These are phyloP conservation scores for Urostyla sp. DNA, from an alignment of 73 alveolate genomes.

Conservation along the genomic window DNA sequence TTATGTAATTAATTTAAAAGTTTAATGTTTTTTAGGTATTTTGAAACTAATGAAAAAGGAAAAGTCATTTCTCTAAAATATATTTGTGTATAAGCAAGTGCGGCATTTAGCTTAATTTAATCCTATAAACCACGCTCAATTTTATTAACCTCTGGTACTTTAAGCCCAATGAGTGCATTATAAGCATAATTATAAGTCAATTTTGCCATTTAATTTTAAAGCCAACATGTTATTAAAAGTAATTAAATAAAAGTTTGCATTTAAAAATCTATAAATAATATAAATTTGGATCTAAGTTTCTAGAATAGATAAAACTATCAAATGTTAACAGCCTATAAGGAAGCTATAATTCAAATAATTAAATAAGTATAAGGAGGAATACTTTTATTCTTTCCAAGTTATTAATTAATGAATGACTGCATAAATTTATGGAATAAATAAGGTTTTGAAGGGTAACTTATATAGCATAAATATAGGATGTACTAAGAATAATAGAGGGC, in stretches of 20 bases:
- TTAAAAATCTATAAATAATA: slow-evolving; percentile 66
- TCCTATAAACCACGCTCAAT: slow-evolving; percentile 53
- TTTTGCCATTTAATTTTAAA: slow-evolving; percentile 80
- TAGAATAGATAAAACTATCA: slow-evolving; percentile 78
- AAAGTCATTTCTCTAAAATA: no score
- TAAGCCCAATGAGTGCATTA: slow-evolving; percentile 93
- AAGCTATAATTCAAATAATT: slow-evolving; percentile 68
- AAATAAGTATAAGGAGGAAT: slow-evolving; percentile 91
- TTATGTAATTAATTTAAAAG: no score
- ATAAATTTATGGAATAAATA: slow-evolving; percentile 86
- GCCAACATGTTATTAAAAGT: slow-evolving; percentile 90
- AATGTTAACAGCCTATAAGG: slow-evolving; percentile 82
- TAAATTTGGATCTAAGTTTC: slow-evolving; percentile 75
- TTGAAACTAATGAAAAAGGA: no score
- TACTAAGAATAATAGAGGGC: slow-evolving; percentile 85
- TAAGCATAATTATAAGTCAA: slow-evolving; percentile 83
- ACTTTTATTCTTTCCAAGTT: slow-evolving; percentile 91
- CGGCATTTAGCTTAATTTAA: slow-evolving; percentile 41
- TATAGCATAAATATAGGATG: slow-evolving; percentile 76
- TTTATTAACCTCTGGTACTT: slow-evolving; percentile 95
- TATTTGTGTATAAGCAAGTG: no score
- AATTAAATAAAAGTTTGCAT: slow-evolving; percentile 79
- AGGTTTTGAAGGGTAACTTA: slow-evolving; percentile 64
- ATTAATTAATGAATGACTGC: slow-evolving; percentile 79
- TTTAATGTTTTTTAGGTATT: no score